phyloP scores from a whole-genome alignment of 2,329 filamentous ascomycete species.

The Colletotrichum sp. region DNA sequence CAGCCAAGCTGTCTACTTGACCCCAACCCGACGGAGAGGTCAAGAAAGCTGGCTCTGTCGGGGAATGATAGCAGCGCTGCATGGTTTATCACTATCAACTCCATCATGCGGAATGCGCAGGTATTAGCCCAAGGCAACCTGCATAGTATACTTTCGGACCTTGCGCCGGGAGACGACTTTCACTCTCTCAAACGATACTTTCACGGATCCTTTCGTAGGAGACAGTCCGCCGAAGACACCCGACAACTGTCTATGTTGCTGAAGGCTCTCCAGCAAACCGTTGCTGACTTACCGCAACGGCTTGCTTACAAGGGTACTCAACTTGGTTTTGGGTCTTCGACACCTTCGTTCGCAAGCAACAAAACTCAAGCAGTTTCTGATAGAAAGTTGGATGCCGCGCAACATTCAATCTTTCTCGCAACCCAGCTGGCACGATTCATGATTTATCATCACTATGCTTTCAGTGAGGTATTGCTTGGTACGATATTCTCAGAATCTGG shows the following conservation, averaged over 20 bases:
- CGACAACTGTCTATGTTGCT: not conserved
- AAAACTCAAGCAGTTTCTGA: accelerated
- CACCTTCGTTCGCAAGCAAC: not conserved
- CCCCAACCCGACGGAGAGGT: not conserved
- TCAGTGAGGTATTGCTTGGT: not conserved
- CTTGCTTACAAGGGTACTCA: not conserved
- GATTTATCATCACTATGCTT: not conserved
- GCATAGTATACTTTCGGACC: not conserved
- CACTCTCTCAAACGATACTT: not conserved
- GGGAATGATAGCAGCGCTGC: not conserved
- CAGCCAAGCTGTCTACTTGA: not conserved
- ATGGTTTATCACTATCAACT: not conserved
- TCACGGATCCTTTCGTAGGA: not conserved
- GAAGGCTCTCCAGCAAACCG: not conserved
- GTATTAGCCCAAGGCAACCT: not conserved
- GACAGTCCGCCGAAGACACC: not conserved
- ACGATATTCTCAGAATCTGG: not conserved
- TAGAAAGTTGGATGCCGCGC: not conserved
- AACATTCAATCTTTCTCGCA: not conserved
- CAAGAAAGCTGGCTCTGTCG: not conserved
- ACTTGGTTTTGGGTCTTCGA: not conserved
- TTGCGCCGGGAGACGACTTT: not conserved
- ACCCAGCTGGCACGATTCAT: not conserved
- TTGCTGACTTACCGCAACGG: not conserved
- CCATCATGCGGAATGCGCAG: not conserved